Percentiles rank a stretch among this genome's conserved stretches.
Conservation (phyloP, 495 filamentous ascomycete genomes). For the Talaromyces borbonicus region DNA sequence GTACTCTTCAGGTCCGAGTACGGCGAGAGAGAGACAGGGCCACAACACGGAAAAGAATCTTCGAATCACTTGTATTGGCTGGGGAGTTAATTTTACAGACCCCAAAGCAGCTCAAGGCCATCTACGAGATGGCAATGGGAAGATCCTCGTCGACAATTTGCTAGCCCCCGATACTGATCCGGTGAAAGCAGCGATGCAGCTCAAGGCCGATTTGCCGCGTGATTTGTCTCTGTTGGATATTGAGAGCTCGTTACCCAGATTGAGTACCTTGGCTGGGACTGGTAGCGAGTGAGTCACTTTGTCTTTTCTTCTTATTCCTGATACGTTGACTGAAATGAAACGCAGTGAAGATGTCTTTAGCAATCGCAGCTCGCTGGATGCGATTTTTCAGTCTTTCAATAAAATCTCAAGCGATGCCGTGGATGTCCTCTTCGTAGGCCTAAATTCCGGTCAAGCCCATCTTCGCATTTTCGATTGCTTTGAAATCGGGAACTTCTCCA, state of each 20-base stretch:
- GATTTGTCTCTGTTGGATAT: slow-evolving; percentile 71
- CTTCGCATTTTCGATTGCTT: slow-evolving; percentile 87
- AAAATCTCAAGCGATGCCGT: slow-evolving; percentile 59
- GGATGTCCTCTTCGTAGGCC: slow-evolving; percentile 72
- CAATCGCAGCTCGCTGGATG: slow-evolving; percentile 59
- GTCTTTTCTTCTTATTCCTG: too few relatives aligned
- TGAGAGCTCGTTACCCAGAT: slow-evolving; percentile 68
- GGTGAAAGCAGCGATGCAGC: slow-evolving; percentile 28
- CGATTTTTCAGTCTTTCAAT: slow-evolving; percentile 53
- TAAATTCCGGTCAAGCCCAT: slow-evolving; percentile 68
- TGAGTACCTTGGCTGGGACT: slow-evolving; percentile 59
- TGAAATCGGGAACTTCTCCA: slow-evolving; percentile 59
- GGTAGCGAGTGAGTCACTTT: slow-evolving; percentile 32
- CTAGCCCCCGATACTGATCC: slow-evolving; percentile 28
- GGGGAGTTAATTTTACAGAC: slow-evolving; percentile 60
- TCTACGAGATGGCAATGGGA: slow-evolving; percentile 30
- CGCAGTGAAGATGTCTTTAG: slow-evolving; percentile 65
- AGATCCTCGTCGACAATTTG: slow-evolving; percentile 33
- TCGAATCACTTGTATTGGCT: slow-evolving; percentile 57
- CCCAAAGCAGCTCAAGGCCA: slow-evolving; percentile 36
- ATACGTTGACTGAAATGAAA: too few relatives aligned
- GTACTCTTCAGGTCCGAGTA: background rate
- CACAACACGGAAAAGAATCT: slow-evolving; percentile 24
- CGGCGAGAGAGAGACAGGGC: slow-evolving; percentile 16
- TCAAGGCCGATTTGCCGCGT: slow-evolving; percentile 57